Conservation (phyloP, 805 yeast species). For the Debaryomyces castellii region DNA sequence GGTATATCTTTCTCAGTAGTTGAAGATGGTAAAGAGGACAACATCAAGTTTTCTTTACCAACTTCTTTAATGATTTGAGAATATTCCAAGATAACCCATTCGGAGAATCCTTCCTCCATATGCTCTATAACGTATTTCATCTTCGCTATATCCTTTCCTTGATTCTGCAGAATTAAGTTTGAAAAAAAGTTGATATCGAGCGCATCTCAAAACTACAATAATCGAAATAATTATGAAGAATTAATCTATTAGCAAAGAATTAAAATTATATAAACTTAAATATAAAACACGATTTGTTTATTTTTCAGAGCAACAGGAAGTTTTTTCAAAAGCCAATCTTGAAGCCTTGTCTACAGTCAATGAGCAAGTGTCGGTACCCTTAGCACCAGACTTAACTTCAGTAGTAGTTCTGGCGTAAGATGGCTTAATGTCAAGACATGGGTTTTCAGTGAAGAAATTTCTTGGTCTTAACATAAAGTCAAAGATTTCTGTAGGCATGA, state of each 20-base stretch:
- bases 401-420: constrained; percentile 45
- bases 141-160: not conserved
- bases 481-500: constrained; percentile 85
- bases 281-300: not conserved
- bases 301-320: constrained; percentile 12
- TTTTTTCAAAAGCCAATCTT: constrained; percentile 35
- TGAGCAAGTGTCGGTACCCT: constrained; percentile 34
- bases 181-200: not conserved
- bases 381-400: constrained; percentile 36
- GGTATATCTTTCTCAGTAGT: constrained; percentile 70
- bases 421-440: constrained; percentile 73
- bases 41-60: constrained; percentile 69
- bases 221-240: not conserved
- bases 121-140: constrained; percentile 96
- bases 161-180: too few species aligned
- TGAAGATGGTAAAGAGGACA: constrained; percentile 71
- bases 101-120: constrained; percentile 96
- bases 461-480: constrained; percentile 74
- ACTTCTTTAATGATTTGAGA: constrained; percentile 78
- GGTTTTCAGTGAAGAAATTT: constrained; percentile 75
- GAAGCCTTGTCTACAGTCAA: constrained; percentile 40
- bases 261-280: not conserved
- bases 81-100: constrained; percentile 92
- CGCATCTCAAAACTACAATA: not conserved
- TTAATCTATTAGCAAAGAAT: not conserved